These are phyloP conservation scores for Trypanosoma lewisi DNA, from an alignment of 208 protist species.

Conservation along the genomic window DNA sequence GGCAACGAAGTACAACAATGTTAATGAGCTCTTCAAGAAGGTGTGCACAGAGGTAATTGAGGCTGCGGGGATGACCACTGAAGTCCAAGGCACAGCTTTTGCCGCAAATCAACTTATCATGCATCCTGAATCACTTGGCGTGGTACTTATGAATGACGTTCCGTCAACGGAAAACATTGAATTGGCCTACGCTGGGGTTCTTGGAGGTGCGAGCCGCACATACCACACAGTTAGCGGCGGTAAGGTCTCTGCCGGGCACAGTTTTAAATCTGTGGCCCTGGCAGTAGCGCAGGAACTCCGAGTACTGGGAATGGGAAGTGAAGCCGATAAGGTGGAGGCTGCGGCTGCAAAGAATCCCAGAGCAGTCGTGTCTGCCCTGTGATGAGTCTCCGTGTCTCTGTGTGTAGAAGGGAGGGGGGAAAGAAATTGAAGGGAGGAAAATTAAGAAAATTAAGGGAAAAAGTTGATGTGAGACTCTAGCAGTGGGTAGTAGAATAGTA, in stretches of 20 bases:
- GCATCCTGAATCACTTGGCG: conserved; percentile 63
- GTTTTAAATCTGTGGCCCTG: conserved; percentile 67
- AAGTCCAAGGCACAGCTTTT: conserved; percentile 48
- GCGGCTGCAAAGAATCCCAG: conserved; percentile 59
- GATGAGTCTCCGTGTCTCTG: conserved; percentile 10
- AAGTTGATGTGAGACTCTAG: background rate
- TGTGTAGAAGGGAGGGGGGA: background rate
- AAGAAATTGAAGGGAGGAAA: too few species aligned
- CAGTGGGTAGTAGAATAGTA: conserved; percentile 7
- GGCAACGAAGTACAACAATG: conserved; percentile 59
- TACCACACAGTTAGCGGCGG: conserved; percentile 62
- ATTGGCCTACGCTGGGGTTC: conserved; percentile 62
- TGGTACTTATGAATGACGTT: conserved; percentile 77
- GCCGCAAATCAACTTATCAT: conserved; percentile 68
- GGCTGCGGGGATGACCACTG: conserved; percentile 55
- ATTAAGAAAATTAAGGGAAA: too few species aligned
- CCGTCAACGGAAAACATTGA: conserved; percentile 63
- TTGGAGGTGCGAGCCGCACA: conserved; percentile 59
- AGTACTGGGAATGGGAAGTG: conserved; percentile 53
- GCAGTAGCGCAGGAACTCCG: conserved; percentile 69
- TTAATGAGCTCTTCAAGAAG: conserved; percentile 71
- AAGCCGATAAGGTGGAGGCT: conserved; percentile 66
- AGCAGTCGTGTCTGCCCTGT: conserved; percentile 42
- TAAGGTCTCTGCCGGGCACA: conserved; percentile 67
- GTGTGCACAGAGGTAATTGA: conserved; percentile 48